A percentile compares a stretch with the other conserved stretches of the same genome.
Conservation (phyloP, 1,139 yeast species). For the Suhomyces terraborum region DNA sequence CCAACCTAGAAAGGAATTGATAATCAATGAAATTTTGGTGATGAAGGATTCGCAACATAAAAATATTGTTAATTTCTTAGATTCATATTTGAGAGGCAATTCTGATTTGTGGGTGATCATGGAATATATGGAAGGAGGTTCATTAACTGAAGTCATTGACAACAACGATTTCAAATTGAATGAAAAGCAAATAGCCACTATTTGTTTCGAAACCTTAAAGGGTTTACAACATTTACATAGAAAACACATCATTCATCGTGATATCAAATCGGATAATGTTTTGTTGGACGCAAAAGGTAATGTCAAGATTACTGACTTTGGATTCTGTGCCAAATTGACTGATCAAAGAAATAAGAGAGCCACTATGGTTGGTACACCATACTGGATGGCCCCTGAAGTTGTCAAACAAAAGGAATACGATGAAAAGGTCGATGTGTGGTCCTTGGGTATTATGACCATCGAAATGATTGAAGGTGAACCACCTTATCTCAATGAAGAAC, state of each 20-base stretch:
- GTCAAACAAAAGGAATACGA: conserved; percentile 96
- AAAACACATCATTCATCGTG: conserved; percentile 92
- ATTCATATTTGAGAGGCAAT: conserved; percentile 45
- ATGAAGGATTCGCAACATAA: conserved; percentile 53
- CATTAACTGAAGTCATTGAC: conserved; percentile 85
- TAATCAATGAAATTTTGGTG: conserved; percentile 57
- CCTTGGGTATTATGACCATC: conserved; percentile 95
- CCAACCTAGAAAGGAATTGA: conserved; percentile 92
- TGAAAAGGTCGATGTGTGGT: conserved; percentile 97
- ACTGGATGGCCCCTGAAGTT: conserved; percentile 99
- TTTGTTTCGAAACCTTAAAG: conserved; percentile 86
- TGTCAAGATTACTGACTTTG: conserved; percentile 96
- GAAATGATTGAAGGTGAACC: conserved; percentile 99
- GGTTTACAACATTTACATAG: conserved; percentile 90
- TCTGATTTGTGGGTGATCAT: conserved; percentile 37
- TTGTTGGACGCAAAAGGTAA: conserved; percentile 82
- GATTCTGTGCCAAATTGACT: conserved; percentile 95
- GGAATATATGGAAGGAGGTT: conserved; percentile 51
- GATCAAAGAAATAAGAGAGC: conserved; percentile 92
- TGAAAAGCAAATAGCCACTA: conserved; percentile 84
- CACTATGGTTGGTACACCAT: conserved; percentile 98
- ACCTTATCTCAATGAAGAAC: conserved; percentile 95
- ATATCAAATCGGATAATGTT: conserved; percentile 93
- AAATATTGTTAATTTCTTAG: conserved; percentile 50
- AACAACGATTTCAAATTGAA: conserved; percentile 65